Evolutionary conservation across 2,329 filamentous ascomycete species (phyloP).

Genomic region (Tolypocladium amazonense): DNA sequence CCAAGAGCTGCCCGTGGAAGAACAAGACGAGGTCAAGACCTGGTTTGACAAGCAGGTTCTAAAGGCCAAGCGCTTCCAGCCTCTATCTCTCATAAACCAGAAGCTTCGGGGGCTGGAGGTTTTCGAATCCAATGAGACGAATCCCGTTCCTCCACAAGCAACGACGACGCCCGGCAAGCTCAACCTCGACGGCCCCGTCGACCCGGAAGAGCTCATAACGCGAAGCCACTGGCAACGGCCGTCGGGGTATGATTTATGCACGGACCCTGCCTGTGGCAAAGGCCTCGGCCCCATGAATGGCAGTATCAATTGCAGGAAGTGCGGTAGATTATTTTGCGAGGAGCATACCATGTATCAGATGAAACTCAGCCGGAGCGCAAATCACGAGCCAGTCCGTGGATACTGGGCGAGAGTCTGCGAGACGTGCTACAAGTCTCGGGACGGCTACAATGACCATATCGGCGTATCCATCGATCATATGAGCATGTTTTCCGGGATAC

Average conservation of each 20-base stretch:
- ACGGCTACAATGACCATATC: constrained; percentile 86
- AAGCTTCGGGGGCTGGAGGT: constrained; percentile 87
- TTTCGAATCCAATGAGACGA: constrained; percentile 81
- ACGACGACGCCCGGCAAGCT: constrained; percentile 22
- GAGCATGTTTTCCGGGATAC: constrained; percentile 55
- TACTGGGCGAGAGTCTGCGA: constrained; percentile 95
- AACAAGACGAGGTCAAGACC: constrained; percentile 90
- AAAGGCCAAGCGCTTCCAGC: constrained; percentile 89
- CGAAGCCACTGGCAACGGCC: constrained; percentile 80
- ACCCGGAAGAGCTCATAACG: constrained; percentile 86
- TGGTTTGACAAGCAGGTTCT: constrained; percentile 95
- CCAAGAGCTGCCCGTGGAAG: constrained; percentile 76
- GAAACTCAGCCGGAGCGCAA: constrained; percentile 82
- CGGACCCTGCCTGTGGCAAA: constrained; percentile 78
- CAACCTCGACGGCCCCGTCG: constrained; percentile 34
- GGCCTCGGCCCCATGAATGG: constrained; percentile 69
- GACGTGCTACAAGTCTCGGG: constrained; percentile 96
- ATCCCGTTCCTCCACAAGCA: constrained; percentile 19
- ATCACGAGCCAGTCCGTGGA: constrained; percentile 81
- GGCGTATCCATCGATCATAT: constrained; percentile 65
- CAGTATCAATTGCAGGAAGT: constrained; percentile 86
- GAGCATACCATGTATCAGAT: constrained; percentile 99
- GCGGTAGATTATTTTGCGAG: constrained; percentile 88
- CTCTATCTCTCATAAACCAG: constrained; percentile 82
- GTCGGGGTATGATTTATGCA: constrained; percentile 66